A percentile compares a stretch with the other conserved stretches of the same genome.
Evolutionary conservation across 495 filamentous ascomycete genomes (phyloP).

Genomic region (Talaromyces stipitatus): DNA sequence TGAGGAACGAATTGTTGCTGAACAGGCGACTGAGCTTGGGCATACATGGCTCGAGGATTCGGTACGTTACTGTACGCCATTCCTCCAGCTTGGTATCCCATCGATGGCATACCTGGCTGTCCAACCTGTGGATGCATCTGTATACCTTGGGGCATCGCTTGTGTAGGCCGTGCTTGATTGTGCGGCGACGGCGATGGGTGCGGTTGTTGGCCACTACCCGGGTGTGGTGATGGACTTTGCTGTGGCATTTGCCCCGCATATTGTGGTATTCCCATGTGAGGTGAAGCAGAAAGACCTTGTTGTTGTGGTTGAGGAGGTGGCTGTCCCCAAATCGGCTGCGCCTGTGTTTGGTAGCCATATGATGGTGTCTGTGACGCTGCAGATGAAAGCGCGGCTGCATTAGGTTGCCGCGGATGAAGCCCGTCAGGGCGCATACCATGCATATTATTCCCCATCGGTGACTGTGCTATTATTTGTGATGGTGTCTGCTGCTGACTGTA

Average conservation of each 20-base stretch:
- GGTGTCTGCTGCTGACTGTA: conserved; percentile 28
- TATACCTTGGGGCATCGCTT: conserved; percentile 32
- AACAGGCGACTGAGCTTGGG: conserved; percentile 28
- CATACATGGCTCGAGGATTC: conserved; percentile 32
- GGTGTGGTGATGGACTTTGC: conserved; percentile 37
- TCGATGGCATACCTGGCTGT: conserved; percentile 49
- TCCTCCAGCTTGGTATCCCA: conserved; percentile 30
- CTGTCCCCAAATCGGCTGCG: conserved; percentile 46
- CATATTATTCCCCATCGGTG: conserved; percentile 35
- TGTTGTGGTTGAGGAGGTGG: conserved; percentile 44
- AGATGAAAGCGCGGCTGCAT: conserved; percentile 32
- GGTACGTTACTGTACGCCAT: conserved; percentile 29
- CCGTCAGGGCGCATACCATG: conserved; percentile 36
- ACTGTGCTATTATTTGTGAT: conserved; percentile 32
- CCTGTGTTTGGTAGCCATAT: conserved; percentile 41
- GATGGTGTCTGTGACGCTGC: conserved; percentile 30
- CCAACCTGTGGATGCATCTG: conserved; percentile 47
- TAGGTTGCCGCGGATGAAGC: conserved; percentile 33
- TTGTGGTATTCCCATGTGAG: conserved; percentile 37
- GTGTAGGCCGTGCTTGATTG: conserved; percentile 34
- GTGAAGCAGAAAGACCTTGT: conserved; percentile 29
- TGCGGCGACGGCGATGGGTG: conserved; percentile 41
- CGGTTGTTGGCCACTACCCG: conserved; percentile 21
- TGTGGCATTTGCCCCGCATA: conserved; percentile 34
- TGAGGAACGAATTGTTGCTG: conserved; percentile 32